A percentile compares a stretch with the other conserved stretches of the same genome.
These are phyloP conservation scores for Globomyces pollinis-pini DNA, from an alignment of 192 early-diverging fungal genomes.

Conservation along the genomic window DNA sequence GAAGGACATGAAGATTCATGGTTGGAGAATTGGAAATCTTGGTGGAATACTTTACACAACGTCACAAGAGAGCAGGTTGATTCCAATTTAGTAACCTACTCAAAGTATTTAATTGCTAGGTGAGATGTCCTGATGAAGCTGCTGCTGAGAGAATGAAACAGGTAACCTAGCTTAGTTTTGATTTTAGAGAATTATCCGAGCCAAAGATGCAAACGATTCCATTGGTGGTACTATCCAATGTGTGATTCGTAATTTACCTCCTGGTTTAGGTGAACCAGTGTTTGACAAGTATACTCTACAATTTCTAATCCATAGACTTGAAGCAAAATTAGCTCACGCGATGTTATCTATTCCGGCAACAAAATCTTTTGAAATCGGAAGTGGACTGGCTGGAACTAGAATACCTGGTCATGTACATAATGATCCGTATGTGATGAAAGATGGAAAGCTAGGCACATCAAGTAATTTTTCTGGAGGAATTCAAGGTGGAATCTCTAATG, in stretches of 20 bases:
- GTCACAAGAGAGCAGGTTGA: conserved; percentile 73
- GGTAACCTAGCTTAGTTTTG: conserved; percentile 38
- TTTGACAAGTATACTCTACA: conserved; percentile 69
- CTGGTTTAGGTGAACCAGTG: conserved; percentile 92
- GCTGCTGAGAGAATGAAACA: conserved; percentile 72
- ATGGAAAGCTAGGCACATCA: conserved; percentile 64
- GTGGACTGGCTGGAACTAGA: conserved; percentile 80
- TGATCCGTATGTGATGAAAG: conserved; percentile 73
- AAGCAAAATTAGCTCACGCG: conserved; percentile 91
- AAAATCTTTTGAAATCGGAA: conserved; percentile 96
- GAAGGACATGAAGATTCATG: conserved; percentile 37
- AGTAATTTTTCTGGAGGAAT: conserved; percentile 96
- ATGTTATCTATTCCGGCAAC: conserved; percentile 99
- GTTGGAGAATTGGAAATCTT: conserved; percentile 44
- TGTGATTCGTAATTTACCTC: conserved; percentile 87
- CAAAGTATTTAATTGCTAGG: too few relatives aligned
- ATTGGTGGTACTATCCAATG: conserved; percentile 94
- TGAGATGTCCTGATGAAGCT: conserved; percentile 79
- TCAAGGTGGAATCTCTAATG: conserved; percentile 91
- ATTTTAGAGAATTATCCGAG: conserved; percentile 61
- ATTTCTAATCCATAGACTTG: conserved; percentile 50
- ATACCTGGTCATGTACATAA: conserved; percentile 89
- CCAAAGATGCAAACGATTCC: conserved; percentile 77
- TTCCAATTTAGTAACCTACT: too few relatives aligned
- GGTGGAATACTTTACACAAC: conserved; percentile 55